These are phyloP conservation scores for Suillus cothurnatus DNA, from an alignment of 768 basidiomycete genomes.

Conservation along the genomic window DNA sequence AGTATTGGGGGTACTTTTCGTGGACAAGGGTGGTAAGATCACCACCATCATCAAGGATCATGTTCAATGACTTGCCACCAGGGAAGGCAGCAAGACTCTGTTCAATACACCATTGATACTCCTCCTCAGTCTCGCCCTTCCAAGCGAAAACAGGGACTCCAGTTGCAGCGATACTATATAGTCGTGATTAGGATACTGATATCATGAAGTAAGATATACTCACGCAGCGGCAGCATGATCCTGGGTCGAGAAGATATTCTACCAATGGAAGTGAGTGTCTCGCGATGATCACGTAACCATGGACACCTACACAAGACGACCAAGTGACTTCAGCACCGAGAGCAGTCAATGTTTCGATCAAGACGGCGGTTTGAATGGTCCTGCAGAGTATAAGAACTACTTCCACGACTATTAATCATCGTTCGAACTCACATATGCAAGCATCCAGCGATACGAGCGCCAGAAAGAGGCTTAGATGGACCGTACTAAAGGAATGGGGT, in stretches of 20 bases:
- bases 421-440: constrained; percentile 82
- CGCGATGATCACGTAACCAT: neutral
- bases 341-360: constrained; percentile 95
- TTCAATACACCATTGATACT: constrained; percentile 98
- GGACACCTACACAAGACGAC: constrained; percentile 87
- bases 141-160: constrained; percentile 98
- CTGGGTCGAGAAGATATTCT: constrained; percentile 99
- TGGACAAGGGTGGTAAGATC: constrained; percentile 95
- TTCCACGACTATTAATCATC: neutral
- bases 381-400: constrained; percentile 41
- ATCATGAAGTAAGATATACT: constrained; percentile 30
- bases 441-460: constrained; percentile 96
- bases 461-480: constrained; percentile 81
- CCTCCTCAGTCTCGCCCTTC: constrained; percentile 99
- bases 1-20: constrained; percentile 92
- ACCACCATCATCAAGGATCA: constrained; percentile 99
- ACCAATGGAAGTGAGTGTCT: constrained; percentile 12
- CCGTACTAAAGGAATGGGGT: constrained; percentile 58
- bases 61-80: constrained; percentile 83
- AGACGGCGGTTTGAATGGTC: constrained; percentile 98
- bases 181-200: constrained; percentile 6
- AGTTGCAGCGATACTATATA: constrained; percentile 86
- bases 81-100: constrained; percentile 92
- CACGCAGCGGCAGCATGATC: constrained; percentile 98
- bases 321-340: constrained; percentile 98